Conservation (phyloP, 495 filamentous ascomycete genomes). For the Penicillium lagena region DNA sequence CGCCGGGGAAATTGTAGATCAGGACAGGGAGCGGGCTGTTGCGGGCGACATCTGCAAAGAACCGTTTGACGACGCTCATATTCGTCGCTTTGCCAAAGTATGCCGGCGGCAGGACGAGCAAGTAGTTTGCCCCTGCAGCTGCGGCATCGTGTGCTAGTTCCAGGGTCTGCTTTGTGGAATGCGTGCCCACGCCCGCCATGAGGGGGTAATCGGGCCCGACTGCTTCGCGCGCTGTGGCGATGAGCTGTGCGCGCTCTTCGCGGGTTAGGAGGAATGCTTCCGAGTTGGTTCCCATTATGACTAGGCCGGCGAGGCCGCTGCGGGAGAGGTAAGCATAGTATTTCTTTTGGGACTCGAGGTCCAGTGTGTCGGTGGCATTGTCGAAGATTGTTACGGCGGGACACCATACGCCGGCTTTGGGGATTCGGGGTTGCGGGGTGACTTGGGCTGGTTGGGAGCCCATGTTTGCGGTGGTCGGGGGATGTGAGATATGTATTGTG, state of each 20-base stretch:
- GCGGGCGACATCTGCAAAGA: conserved; percentile 53
- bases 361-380: conserved; percentile 43
- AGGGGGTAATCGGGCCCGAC: conserved; percentile 47
- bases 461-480: neutral
- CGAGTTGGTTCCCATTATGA: conserved; percentile 60
- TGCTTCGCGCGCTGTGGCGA: conserved; percentile 44
- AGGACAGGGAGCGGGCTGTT: conserved; percentile 50
- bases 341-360: conserved; percentile 38
- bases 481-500: no score
- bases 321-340: conserved; percentile 53
- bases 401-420: conserved; percentile 27
- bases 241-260: conserved; percentile 47
- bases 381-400: conserved; percentile 46
- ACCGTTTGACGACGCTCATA: conserved; percentile 48
- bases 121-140: conserved; percentile 51
- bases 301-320: conserved; percentile 50
- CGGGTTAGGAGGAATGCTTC: conserved; percentile 60
- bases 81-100: conserved; percentile 60
- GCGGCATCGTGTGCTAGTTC: conserved; percentile 53
- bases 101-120: conserved; percentile 55
- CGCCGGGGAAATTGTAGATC: conserved; percentile 66
- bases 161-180: conserved; percentile 57
- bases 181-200: conserved; percentile 58
- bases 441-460: conserved; percentile 3
- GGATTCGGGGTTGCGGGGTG: conserved; percentile 16